Evolutionary conservation across 768 basidiomycete species (phyloP).

Genomic region (Melanogaster broomeanus): DNA sequence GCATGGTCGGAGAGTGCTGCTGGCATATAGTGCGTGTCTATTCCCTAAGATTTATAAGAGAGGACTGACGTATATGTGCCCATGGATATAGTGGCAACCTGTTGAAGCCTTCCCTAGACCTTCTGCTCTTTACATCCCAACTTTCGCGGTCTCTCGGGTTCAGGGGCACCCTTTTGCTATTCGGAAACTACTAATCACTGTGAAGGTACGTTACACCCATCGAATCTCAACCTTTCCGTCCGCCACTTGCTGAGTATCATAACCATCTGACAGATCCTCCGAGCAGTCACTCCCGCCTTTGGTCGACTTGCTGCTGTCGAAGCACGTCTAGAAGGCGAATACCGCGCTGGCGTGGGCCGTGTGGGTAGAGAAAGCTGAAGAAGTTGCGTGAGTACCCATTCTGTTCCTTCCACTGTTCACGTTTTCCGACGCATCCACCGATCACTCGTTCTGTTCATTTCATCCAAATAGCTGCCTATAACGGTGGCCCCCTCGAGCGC

Average conservation of each 20-base stretch:
- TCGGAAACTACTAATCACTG: slow-evolving; percentile 88
- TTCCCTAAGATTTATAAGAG: neutral
- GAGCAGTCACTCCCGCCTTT: slow-evolving; percentile 89
- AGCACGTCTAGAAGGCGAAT: slow-evolving; percentile 88
- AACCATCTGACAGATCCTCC: slow-evolving; percentile 52
- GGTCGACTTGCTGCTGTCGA: slow-evolving; percentile 87
- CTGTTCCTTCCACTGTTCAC: no score
- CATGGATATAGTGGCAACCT: no score
- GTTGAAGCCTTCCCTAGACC: no score
- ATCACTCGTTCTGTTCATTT: no score
- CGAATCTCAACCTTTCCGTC: no score
- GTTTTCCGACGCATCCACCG: neutral
- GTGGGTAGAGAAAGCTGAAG: slow-evolving; percentile 89
- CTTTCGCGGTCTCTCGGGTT: no score
- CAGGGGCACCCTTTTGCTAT: slow-evolving; percentile 79
- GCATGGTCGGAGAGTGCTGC: no score
- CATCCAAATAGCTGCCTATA: slow-evolving; percentile 82
- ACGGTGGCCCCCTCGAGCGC: slow-evolving; percentile 81
- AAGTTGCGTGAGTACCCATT: slow-evolving; percentile 75
- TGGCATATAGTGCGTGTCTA: no score
- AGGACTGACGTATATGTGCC: neutral
- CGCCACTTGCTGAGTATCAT: neutral
- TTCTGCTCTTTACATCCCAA: no score
- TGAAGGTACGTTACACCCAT: slow-evolving; percentile 33
- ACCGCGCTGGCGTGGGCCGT: slow-evolving; percentile 81